Evolutionary conservation across 2,329 filamentous ascomycete species (phyloP), one percentile per base, ranked within the genome.

Genomic region (Hyphodiscus sp.): DNA sequence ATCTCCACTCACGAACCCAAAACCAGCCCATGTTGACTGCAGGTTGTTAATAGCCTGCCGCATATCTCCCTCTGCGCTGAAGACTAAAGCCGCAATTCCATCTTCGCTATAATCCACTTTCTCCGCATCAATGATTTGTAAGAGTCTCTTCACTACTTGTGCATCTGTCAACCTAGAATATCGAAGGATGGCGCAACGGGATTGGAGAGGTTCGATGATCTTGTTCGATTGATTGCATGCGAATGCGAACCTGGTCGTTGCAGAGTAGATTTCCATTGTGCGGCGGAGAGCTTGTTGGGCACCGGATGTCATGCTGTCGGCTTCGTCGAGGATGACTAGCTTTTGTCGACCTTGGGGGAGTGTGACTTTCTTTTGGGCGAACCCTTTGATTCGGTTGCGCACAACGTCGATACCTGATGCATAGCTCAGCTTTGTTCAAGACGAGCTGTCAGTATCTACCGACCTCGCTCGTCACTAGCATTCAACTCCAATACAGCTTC

Each of bases 171-270:
- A 78, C 53, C 92, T 86, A 30, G 91, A 86, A 71, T 96, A 99
- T 55, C 94, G 86, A 52, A 99, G 80, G 68, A 99, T 97, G 19
- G 94, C 94, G 69, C 94, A 99, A 65, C 94, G 84, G 18, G 91
- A 96, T 71, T 99, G 94, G 49, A 99, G 78, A n/a, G 94, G 94
- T 71, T 99, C 94, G 70, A 99, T 99, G 68, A 99, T 97, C 74
- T 97, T 99, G 76, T 97, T 99, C 58, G 88, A 94, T 75, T 96
- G 90, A 71, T 99, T 99, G 77, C 94, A 99, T 1, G 94, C 94
- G 67, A 99, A 99, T 0, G 94, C 94, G 67, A 99, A 99, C 54
- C 94, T 82, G 1, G 94, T 99, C 1, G 94, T 99, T 58, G 91
- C 86, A 43, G 90, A 95, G 75, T 97, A 97, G 49, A 97, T 99